These are phyloP conservation scores for Penicillium sp. DNA, from an alignment of 2,329 filamentous ascomycete genomes.

Conservation along the genomic window DNA sequence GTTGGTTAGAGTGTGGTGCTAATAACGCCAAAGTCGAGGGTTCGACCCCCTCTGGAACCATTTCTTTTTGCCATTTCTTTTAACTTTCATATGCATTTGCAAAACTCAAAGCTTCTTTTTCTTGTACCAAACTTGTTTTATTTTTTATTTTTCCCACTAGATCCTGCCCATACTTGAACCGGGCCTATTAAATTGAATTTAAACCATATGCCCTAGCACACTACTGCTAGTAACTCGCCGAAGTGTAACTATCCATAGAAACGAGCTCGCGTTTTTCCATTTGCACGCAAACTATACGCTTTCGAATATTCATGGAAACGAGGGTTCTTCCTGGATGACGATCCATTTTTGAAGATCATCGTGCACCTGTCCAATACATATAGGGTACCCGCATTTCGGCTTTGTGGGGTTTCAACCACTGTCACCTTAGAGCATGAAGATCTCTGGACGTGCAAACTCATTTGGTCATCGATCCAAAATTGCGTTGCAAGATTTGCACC, in stretches of 20 bases:
- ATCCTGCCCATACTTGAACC: not conserved
- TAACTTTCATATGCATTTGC: not conserved
- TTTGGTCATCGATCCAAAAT: not conserved
- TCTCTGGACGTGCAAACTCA: not conserved
- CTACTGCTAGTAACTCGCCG: no score
- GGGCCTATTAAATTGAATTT: not conserved
- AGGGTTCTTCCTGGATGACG: not conserved
- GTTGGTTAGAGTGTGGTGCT: not conserved
- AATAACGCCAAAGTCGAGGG: not conserved
- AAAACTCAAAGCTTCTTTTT: no score
- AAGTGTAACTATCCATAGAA: no score
- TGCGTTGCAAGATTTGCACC: not conserved
- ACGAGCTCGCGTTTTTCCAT: no score
- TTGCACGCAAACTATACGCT: no score
- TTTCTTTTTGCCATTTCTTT: not conserved
- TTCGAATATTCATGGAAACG: not conserved
- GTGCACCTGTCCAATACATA: not conserved
- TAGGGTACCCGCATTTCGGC: not conserved
- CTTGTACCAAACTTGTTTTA: no score
- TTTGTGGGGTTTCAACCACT: not conserved
- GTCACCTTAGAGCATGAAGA: not conserved
- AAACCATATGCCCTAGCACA: not conserved
- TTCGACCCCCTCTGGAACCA: not conserved
- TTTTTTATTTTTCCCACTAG: no score
- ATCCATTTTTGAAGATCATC: not conserved